Conservation (phyloP, 345 rosid genomes). For the Firmiana major region DNA sequence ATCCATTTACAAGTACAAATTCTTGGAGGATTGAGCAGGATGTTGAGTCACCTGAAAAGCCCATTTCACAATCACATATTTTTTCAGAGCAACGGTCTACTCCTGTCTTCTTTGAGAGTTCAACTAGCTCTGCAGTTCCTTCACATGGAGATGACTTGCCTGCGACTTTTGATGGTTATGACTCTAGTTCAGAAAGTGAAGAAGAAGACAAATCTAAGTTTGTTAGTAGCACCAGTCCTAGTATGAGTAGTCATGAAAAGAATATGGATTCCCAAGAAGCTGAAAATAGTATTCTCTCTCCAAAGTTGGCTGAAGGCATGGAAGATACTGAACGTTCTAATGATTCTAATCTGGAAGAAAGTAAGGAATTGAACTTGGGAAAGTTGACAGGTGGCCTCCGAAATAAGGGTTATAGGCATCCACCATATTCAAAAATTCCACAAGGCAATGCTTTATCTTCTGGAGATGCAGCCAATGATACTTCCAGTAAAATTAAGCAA, state of each 20-base stretch:
- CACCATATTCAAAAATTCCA: slow-evolving; percentile 36
- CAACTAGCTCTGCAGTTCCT: slow-evolving; percentile 35
- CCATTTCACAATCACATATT: slow-evolving; percentile 35
- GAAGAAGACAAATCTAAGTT: slow-evolving; percentile 34
- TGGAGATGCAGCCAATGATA: slow-evolving; percentile 32
- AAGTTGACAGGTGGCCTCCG: slow-evolving; percentile 47
- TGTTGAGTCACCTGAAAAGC: slow-evolving; percentile 19
- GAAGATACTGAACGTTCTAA: slow-evolving; percentile 30
- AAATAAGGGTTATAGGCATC: slow-evolving; percentile 47
- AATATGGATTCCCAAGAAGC: slow-evolving; percentile 26
- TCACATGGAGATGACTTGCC: slow-evolving; percentile 40
- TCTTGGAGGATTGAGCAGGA: slow-evolving; percentile 32
- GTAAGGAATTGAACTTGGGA: slow-evolving; percentile 39
- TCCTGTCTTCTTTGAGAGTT: slow-evolving; percentile 40
- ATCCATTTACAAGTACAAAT: slow-evolving; percentile 27
- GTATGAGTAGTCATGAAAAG: background rate
- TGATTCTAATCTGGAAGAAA: slow-evolving; percentile 37
- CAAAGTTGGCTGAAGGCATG: slow-evolving; percentile 24
- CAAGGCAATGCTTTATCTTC: slow-evolving; percentile 26
- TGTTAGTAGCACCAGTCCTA: slow-evolving; percentile 5
- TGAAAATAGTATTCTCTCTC: slow-evolving; percentile 28
- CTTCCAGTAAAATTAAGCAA: slow-evolving; percentile 25
- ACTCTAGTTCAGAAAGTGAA: slow-evolving; percentile 48
- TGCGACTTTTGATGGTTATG: slow-evolving; percentile 56
- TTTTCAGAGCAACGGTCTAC: slow-evolving; percentile 26